Conservation (phyloP, 2,329 filamentous ascomycete species). For the Metarhizium brunneum region DNA sequence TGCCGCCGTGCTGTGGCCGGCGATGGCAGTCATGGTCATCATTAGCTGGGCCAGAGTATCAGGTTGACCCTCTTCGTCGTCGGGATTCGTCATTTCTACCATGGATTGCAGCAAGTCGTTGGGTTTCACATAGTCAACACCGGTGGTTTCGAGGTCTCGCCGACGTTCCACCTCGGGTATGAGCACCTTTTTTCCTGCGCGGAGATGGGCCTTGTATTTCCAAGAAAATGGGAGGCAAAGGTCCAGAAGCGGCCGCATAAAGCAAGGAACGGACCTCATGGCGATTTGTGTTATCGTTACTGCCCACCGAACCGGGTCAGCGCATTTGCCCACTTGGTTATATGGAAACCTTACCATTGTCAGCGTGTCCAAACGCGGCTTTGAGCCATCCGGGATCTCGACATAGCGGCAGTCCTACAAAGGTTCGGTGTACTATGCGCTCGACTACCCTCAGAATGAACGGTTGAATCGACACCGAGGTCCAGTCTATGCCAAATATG, state of each 20-base stretch:
- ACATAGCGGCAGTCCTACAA: conserved; percentile 6
- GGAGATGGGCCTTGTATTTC: conserved; percentile 2
- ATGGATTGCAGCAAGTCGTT: conserved; percentile 7
- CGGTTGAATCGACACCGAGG: conserved; percentile 3
- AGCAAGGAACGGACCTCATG: conserved; percentile 5
- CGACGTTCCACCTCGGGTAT: conserved; percentile 4
- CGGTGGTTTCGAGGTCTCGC: neutral
- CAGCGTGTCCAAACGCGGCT: neutral
- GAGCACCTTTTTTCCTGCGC: conserved; percentile 1
- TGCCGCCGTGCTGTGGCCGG: conserved; percentile 8
- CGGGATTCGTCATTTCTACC: conserved; percentile 3
- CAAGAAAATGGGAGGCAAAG: conserved; percentile 2
- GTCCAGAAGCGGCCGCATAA: conserved; percentile 3
- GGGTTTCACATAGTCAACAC: conserved; percentile 1
- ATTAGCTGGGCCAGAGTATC: conserved; percentile 4
- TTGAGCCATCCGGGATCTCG: conserved; percentile 6
- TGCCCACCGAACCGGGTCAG: neutral
- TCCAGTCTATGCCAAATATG: conserved; percentile 4
- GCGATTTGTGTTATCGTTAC: conserved; percentile 8
- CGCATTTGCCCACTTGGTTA: neutral
- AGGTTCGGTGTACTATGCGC: conserved; percentile 5
- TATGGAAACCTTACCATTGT: conserved; percentile 1
- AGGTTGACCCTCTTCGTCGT: neutral
- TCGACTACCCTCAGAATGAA: conserved; percentile 2
- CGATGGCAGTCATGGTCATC: conserved; percentile 2